Base-by-base conservation (phyloP, 495 filamentous ascomycete species). In the Penicillium goetzii region DNA sequence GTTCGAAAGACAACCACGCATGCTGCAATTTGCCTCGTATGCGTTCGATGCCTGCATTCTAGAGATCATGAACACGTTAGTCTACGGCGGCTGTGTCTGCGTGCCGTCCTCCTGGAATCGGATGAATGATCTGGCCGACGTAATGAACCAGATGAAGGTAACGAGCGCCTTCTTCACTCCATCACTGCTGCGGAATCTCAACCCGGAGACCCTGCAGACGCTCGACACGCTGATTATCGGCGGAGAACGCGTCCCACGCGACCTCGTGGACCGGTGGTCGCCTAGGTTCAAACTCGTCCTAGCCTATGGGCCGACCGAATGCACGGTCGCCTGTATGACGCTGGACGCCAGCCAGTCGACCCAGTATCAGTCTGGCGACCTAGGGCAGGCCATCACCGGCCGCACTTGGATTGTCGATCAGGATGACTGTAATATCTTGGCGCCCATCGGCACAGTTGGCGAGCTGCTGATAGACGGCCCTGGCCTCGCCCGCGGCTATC, bases 1-100 rank as follows among this genome's bases (percentile, higher is more conserved):
- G 33, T 11, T 85, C 79, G 76, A 82, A 57, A 49, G 65, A 1
- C 21, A 50, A 11, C 40, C 58, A 7, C 36, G 68, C 3, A 57
- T 70, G 7, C 61, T 66, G 11, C 61, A 74, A 8, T 64, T 64
- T 26, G 47, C 69, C 3, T 34, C 67, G 6, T 62, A 71, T 23
- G 43, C 58, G 0, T 74, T 74, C 26, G 71, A 77, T 47, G 68
- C 57, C 15, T 40, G 8, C 36, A 8, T 8, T 40, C 8, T 8
- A 40, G 36, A 40, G 36, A 15, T 40, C 15, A 8, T 40, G 8
- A 15, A 8, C 8, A 40, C 15, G 36, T 40, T 40, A 15, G 8
- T 40, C 36, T 15, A 15, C 8, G 36, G 36, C 8, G 36, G 36
- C 36, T 40, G 36, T 15, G 15, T 40, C 36, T 40, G 36, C 36